Conservation (phyloP, 257 asterid species). For the Solanum etuberosum region DNA sequence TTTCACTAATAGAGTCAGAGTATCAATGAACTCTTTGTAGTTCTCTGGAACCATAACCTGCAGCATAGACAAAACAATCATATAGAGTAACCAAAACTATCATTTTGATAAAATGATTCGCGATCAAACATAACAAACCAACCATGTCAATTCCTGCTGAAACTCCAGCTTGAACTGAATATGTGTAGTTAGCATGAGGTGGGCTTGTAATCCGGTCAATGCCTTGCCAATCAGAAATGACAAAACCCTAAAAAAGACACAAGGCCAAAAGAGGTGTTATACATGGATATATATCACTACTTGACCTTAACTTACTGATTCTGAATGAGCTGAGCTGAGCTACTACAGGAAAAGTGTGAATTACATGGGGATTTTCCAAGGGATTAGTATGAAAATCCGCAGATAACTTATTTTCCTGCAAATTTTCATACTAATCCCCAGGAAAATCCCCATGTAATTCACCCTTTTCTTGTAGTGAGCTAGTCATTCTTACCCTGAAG, state of each 20-base stretch:
- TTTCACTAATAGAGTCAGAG: slow-evolving; percentile 20
- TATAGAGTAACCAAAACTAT: background rate
- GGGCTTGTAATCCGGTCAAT: slow-evolving; percentile 14
- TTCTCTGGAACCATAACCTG: slow-evolving; percentile 37
- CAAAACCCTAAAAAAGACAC: slow-evolving; percentile 16
- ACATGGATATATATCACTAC: background rate
- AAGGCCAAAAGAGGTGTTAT: background rate
- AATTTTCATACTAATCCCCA: too few species aligned
- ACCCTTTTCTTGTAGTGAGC: too few species aligned
- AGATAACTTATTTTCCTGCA: too few species aligned
- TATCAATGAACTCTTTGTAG: slow-evolving; percentile 18
- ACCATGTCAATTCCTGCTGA: slow-evolving; percentile 26
- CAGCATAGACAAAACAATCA: background rate
- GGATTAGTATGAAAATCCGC: too few species aligned
- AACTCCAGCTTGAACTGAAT: slow-evolving; percentile 16
- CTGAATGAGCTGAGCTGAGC: background rate
- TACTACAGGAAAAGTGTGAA: too few species aligned
- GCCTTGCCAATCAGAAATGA: slow-evolving; percentile 15
- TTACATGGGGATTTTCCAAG: too few species aligned
- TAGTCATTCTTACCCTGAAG: slow-evolving; percentile 5
- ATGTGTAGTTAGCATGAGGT: slow-evolving; percentile 10
- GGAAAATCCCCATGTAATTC: too few species aligned
- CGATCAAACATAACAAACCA: background rate
- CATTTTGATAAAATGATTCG: background rate
- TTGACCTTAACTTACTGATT: background rate